Evolutionary conservation across 306 rosid species (phyloP), one percentile per base, ranked within the genome.

Genomic region (Notholithocarpus densiflorus): DNA sequence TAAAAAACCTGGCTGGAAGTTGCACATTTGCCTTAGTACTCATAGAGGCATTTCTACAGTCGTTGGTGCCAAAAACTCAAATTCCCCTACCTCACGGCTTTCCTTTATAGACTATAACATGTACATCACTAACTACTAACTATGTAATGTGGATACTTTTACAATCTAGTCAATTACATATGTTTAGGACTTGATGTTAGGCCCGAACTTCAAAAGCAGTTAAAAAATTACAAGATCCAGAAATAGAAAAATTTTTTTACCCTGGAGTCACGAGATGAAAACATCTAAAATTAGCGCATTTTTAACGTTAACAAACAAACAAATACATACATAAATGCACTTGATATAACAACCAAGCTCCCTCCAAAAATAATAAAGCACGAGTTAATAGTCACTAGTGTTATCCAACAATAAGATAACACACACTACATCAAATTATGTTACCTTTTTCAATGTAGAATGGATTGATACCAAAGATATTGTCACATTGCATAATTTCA

Each of bases 21-120:
- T 95, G 98, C 98, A 92, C n/a, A n/a, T n/a, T 86, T 34, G 98
- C 98, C 45, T 96, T 94, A 95, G 83, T 70, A 91, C 91, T 80
- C 96, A 88, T 74, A 86, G n/a, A 64, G 10, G 95, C 91, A 86
- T 95, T 95, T 81, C 81, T 86, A 61, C 82, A 43, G 55, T 92
- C 52, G 98, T 95, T 34, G 98, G 98, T 1, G 98, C 98, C 64
- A 75, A 78, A 79, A 95, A 88, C 82, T 91, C 91, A 81, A 90
- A 94, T 74, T 81, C 92, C 24, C 78, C 88, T 71, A 69, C 82
- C 56, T 87, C 87, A 74, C 84, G 77, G 73, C 31, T 59, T 60
- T 75, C 85, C n/a, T n/a, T n/a, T n/a, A n/a, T n/a, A n/a, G n/a
- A n/a, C n/a, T n/a, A n/a, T 68, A 72, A 79, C 52, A 6, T 48